Evolutionary conservation across 441 rosid genomes (phyloP).

Genomic region (Jatropha podagrica): DNA sequence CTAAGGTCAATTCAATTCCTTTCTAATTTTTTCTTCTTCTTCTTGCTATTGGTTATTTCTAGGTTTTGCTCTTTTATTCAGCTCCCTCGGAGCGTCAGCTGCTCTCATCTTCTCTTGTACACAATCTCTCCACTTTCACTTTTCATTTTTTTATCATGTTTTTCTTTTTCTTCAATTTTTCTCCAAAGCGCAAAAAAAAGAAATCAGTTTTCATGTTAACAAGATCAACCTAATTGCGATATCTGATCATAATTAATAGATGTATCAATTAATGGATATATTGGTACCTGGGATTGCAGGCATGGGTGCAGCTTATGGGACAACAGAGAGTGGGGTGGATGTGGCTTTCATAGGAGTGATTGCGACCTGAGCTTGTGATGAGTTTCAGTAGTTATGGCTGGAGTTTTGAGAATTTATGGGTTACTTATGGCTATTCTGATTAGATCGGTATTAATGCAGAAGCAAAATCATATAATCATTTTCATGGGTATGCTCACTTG

Average conservation of each 20-base stretch:
- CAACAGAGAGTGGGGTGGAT: conserved; percentile 45
- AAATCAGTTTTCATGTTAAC: too few relatives aligned
- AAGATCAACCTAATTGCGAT: background rate
- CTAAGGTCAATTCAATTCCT: too few relatives aligned
- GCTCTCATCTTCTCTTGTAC: conserved; percentile 83
- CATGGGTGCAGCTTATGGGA: conserved; percentile 54
- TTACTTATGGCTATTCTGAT: conserved; percentile 48
- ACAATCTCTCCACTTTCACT: background rate
- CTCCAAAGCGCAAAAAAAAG: too few relatives aligned
- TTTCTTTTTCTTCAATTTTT: too few relatives aligned
- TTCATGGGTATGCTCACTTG: conserved; percentile 46
- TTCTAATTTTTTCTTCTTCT: too few relatives aligned
- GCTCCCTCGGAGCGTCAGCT: conserved; percentile 83
- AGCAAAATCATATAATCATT: conserved; percentile 42
- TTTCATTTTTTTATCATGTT: background rate
- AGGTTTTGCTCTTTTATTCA: conserved; percentile 63
- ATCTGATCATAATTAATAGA: background rate
- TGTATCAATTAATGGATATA: background rate
- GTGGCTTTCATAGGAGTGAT: conserved; percentile 52
- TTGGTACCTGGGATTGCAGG: conserved; percentile 23
- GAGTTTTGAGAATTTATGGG: conserved; percentile 49
- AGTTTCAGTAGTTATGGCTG: conserved; percentile 54
- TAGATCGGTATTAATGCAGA: conserved; percentile 48
- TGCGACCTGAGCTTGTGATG: conserved; percentile 55
- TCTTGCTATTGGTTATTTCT: too few relatives aligned